Evolutionary conservation across 2,329 filamentous ascomycete species (phyloP).

Genomic region (Phialocephala subalpina): DNA sequence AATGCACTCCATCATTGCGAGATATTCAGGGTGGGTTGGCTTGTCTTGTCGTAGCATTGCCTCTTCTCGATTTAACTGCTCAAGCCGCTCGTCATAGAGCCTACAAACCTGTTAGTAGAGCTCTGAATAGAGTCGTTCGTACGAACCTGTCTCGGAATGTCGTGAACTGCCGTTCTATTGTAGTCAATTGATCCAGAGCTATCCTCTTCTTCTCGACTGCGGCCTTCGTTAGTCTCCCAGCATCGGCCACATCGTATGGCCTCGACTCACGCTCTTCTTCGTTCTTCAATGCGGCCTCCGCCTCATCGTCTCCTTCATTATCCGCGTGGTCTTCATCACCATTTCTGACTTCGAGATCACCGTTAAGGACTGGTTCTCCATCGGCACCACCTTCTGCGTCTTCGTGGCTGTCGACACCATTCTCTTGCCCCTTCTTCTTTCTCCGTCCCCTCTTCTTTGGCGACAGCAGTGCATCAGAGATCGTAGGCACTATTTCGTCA

Average conservation of each 20-base stretch:
- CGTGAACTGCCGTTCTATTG: slow-evolving; percentile 88
- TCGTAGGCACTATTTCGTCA: slow-evolving; percentile 48
- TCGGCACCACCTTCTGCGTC: slow-evolving; percentile 37
- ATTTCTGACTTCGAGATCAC: slow-evolving; percentile 48
- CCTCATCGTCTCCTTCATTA: slow-evolving; percentile 65
- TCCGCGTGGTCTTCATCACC: slow-evolving; percentile 60
- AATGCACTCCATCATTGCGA: slow-evolving; percentile 89
- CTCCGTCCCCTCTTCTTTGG: slow-evolving; percentile 46
- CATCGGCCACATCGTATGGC: slow-evolving; percentile 22
- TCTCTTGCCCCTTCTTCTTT: slow-evolving; percentile 45
- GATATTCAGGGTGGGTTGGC: slow-evolving; percentile 88
- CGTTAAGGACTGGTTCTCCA: slow-evolving; percentile 29
- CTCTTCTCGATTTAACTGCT: slow-evolving; percentile 78
- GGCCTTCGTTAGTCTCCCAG: slow-evolving; percentile 42
- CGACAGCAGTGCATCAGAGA: slow-evolving; percentile 34
- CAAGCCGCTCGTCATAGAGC: slow-evolving; percentile 87
- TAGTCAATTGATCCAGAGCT: slow-evolving; percentile 80
- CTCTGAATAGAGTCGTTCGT: not conserved
- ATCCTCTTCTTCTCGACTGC: slow-evolving; percentile 79
- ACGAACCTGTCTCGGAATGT: slow-evolving; percentile 80
- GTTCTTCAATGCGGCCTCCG: slow-evolving; percentile 64
- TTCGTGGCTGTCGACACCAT: slow-evolving; percentile 35
- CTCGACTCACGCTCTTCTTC: slow-evolving; percentile 68
- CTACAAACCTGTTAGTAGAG: slow-evolving; percentile 53
- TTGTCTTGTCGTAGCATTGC: slow-evolving; percentile 64